phyloP scores from a whole-genome alignment of 169 alveolate species.

The Eimeria acervulina region DNA sequence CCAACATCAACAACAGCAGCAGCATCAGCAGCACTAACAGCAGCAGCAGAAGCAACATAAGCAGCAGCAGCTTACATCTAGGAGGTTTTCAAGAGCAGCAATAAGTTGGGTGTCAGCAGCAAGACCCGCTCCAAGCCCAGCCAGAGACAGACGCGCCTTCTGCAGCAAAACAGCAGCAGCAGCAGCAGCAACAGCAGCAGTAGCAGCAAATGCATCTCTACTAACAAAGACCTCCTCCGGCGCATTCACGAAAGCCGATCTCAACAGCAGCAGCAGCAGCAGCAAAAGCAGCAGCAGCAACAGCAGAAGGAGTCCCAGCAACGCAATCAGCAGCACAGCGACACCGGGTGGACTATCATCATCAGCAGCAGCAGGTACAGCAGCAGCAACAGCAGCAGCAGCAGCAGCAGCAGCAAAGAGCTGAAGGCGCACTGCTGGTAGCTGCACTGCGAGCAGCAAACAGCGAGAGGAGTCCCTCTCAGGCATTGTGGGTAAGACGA shows the following conservation, averaged over 20 bases:
- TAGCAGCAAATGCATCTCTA: no score
- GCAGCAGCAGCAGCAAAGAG: slow-evolving; percentile 46
- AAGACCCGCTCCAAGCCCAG: slow-evolving; percentile 15
- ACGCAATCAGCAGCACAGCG: slow-evolving; percentile 30
- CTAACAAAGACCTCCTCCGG: neutral
- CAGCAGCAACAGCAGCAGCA: slow-evolving; percentile 49
- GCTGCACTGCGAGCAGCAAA: slow-evolving; percentile 24
- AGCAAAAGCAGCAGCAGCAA: neutral
- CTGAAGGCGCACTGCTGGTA: slow-evolving; percentile 3
- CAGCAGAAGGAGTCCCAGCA: no score
- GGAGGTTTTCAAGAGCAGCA: slow-evolving; percentile 35
- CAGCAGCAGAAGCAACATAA: no score
- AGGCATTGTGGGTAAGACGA: slow-evolving; percentile 13
- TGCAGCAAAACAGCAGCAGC: slow-evolving; percentile 11
- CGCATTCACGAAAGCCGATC: no score
- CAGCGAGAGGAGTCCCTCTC: slow-evolving; percentile 27
- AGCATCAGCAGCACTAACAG: no score
- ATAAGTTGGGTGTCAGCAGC: slow-evolving; percentile 40
- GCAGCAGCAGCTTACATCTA: slow-evolving; percentile 1
- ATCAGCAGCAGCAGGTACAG: neutral
- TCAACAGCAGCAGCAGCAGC: slow-evolving; percentile 17
- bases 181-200: slow-evolving; percentile 30
- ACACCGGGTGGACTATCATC: neutral
- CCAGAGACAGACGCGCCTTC: slow-evolving; percentile 29
- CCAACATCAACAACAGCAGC: no score